phyloP scores from a whole-genome alignment of 116 monocot species.

The Cymodocea nodosa region DNA sequence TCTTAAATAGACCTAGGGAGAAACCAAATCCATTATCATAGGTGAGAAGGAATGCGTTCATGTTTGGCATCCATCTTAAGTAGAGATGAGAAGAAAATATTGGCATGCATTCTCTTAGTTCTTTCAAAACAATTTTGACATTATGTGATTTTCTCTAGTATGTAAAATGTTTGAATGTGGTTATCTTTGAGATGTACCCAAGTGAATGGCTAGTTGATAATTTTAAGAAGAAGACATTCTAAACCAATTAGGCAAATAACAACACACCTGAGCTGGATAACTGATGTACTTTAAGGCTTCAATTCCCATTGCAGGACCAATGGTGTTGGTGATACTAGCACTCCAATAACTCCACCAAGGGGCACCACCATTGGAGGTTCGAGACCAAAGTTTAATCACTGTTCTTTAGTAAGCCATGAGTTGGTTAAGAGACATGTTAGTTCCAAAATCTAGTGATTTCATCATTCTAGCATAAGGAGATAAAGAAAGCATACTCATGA shows the following conservation, averaged over 20 bases:
- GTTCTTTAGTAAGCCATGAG: neutral
- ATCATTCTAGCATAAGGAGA: neutral
- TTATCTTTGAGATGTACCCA: too few species aligned
- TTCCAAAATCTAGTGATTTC: neutral
- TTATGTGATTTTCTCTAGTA: too few species aligned
- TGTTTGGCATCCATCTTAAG: too few species aligned
- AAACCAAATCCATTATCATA: too few species aligned
- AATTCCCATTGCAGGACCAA: constrained; percentile 96
- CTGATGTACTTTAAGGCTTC: constrained; percentile 95
- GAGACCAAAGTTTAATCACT: constrained; percentile 85
- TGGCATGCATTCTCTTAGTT: too few species aligned
- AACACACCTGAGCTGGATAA: constrained; percentile 80
- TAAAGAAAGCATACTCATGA: constrained; percentile 51
- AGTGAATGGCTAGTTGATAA: too few species aligned
- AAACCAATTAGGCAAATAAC: neutral
- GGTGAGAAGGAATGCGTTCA: too few species aligned
- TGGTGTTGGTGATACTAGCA: constrained; percentile 85
- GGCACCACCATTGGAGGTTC: constrained; percentile 45
- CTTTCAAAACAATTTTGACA: too few species aligned
- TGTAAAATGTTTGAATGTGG: too few species aligned
- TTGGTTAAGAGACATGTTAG: neutral
- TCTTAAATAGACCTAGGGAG: too few species aligned
- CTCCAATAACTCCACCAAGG: constrained; percentile 87
- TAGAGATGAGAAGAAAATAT: too few species aligned
- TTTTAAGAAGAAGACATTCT: too few species aligned